phyloP scores from a whole-genome alignment of 805 yeast genomes.

The Candida adriatica region DNA sequence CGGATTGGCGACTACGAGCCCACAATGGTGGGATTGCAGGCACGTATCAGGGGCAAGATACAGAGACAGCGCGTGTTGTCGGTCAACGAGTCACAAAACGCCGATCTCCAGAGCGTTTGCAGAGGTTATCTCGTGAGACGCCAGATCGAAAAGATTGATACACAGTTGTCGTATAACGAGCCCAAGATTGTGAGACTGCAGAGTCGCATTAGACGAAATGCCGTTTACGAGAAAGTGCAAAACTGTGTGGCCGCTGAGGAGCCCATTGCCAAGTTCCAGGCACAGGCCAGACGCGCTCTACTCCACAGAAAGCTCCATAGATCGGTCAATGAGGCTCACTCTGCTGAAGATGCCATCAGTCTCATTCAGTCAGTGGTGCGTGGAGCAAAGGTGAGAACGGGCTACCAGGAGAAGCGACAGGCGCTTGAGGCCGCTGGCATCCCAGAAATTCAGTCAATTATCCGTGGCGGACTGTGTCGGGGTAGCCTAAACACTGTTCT shows the following conservation, averaged over 20 bases:
- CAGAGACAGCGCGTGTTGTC: constrained; percentile 11
- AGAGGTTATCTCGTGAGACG: constrained; percentile 35
- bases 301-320: constrained; percentile 18
- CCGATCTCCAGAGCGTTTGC: constrained; percentile 34
- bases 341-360: constrained; percentile 23
- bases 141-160: constrained; percentile 10
- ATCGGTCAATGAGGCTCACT: constrained; percentile 17
- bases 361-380: constrained; percentile 35
- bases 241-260: constrained; percentile 6
- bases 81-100: constrained; percentile 8
- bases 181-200: constrained; percentile 15
- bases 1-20: constrained; percentile 14
- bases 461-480: constrained; percentile 39
- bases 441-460: constrained; percentile 44
- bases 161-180: constrained; percentile 13
- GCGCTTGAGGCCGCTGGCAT: constrained; percentile 16
- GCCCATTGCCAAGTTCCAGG: constrained; percentile 28
- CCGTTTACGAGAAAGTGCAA: constrained; percentile 1
- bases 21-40: constrained; percentile 27
- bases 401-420: constrained; percentile 1
- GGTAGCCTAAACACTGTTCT: constrained; percentile 18
- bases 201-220: constrained; percentile 12
- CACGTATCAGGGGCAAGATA: constrained; percentile 28
- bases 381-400: constrained; percentile 16
- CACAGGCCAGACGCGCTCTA: constrained; percentile 29